Conservation (phyloP, 208 protist genomes). For the Phytomonas serpens region DNA sequence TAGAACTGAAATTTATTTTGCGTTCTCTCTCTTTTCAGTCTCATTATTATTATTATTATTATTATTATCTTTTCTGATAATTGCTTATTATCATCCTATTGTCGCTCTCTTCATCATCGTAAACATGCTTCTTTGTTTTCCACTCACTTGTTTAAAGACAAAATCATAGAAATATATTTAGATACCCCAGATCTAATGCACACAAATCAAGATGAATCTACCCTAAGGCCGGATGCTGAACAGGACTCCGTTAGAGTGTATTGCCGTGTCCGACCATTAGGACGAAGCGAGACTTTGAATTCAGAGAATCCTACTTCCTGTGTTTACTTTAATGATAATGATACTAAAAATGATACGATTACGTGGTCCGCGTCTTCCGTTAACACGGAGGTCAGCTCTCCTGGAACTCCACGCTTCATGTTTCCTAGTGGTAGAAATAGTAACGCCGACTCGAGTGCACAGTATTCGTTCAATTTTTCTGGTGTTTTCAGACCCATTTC, state of each 20-base stretch:
- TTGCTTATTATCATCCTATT: not conserved
- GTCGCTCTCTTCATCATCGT: not conserved
- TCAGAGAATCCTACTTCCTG: not conserved
- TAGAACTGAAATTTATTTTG: not conserved
- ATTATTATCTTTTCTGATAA: not conserved
- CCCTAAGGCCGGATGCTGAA: constrained; percentile 8
- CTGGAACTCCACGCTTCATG: not conserved
- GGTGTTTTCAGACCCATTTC: constrained; percentile 39
- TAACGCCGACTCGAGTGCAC: not conserved
- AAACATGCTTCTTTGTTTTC: not conserved
- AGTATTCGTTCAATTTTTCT: constrained; percentile 55
- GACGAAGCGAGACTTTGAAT: constrained; percentile 13
- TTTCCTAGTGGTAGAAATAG: not conserved
- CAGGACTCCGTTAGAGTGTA: constrained; percentile 37
- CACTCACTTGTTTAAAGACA: not conserved
- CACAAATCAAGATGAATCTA: not conserved
- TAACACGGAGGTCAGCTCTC: not conserved
- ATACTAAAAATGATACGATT: not conserved
- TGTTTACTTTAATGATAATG: not conserved
- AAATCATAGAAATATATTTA: not conserved
- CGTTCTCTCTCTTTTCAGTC: not conserved
- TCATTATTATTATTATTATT: not conserved
- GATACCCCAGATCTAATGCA: not conserved
- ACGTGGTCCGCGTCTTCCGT: not conserved
- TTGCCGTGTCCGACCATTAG: constrained; percentile 35